A percentile compares a stretch with the other conserved stretches of the same genome.
These are phyloP conservation scores for Trichosporon sp. DNA, from an alignment of 1,284 basidiomycete species.

Conservation along the genomic window DNA sequence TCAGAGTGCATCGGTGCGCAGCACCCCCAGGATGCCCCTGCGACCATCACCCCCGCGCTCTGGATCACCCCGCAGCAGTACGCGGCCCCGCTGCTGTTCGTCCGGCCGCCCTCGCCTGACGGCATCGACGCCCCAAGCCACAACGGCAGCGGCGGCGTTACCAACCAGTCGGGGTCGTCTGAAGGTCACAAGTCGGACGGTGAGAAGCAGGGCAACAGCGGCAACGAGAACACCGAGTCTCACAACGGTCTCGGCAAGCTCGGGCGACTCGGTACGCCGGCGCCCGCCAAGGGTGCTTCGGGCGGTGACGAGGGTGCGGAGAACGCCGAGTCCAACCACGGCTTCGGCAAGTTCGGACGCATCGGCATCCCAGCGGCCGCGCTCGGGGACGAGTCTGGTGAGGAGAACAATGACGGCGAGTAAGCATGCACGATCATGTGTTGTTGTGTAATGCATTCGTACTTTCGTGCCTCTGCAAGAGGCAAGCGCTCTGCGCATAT, in stretches of 20 bases:
- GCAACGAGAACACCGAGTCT: neutral
- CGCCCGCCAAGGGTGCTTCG: too few relatives aligned
- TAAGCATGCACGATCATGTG: neutral
- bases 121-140: neutral
- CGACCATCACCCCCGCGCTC: neutral
- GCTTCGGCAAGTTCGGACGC: too few relatives aligned
- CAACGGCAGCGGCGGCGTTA: too few relatives aligned
- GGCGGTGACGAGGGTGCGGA: too few relatives aligned
- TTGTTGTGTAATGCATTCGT: neutral
- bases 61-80: neutral
- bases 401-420: neutral
- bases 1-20: neutral
- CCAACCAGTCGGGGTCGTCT: neutral
- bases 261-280: neutral
- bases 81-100: neutral
- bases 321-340: too few relatives aligned
- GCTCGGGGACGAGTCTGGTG: too few relatives aligned
- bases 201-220: neutral
- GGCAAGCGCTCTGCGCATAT: neutral
- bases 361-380: too few relatives aligned
- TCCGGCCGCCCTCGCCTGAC: neutral
- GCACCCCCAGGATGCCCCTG: neutral
- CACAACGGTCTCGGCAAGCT: neutral
- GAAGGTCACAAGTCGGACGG: neutral
- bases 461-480: too few relatives aligned